These are phyloP conservation scores for Capronia coronata DNA, from an alignment of 2,329 filamentous ascomycete species.

Conservation along the genomic window DNA sequence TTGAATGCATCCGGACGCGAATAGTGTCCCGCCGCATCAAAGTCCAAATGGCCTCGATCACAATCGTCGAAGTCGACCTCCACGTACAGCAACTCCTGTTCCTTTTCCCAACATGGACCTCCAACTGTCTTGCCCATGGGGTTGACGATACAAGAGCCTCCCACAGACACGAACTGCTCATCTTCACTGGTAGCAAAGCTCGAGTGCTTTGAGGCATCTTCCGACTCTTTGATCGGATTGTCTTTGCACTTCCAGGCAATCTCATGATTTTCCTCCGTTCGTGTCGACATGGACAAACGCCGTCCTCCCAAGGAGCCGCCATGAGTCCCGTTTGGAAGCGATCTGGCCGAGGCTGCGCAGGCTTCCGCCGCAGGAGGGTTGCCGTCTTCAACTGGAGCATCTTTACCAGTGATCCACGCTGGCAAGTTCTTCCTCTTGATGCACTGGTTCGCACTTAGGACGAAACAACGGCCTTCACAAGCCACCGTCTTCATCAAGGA, in stretches of 20 bases:
- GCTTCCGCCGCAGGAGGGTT: neutral
- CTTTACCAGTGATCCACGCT: slow-evolving; percentile 45
- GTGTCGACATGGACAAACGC: slow-evolving; percentile 31
- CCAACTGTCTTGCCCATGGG: slow-evolving; percentile 73
- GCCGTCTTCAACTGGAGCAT: neutral
- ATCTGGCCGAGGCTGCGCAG: neutral
- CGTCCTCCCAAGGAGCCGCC: slow-evolving; percentile 11
- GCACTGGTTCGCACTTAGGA: slow-evolving; percentile 80
- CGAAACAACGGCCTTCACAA: slow-evolving; percentile 75
- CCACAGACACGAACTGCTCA: slow-evolving; percentile 57
- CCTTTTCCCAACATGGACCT: slow-evolving; percentile 74
- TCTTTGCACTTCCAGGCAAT: slow-evolving; percentile 39
- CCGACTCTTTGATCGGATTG: slow-evolving; percentile 19
- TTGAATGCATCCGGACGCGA: slow-evolving; percentile 64
- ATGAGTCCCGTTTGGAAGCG: slow-evolving; percentile 10
- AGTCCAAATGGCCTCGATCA: slow-evolving; percentile 68
- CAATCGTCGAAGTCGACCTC: slow-evolving; percentile 88
- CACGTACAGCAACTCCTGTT: slow-evolving; percentile 59
- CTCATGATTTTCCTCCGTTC: slow-evolving; percentile 41
- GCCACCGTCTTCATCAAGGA: slow-evolving; percentile 75
- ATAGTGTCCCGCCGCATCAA: slow-evolving; percentile 81
- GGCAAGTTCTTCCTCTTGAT: slow-evolving; percentile 55
- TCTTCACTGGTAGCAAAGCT: slow-evolving; percentile 2
- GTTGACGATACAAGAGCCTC: slow-evolving; percentile 75
- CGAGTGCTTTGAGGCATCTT: neutral